These are phyloP conservation scores for Tetrapisispora iriomotensis DNA, from an alignment of 805 yeast species.

Conservation along the genomic window DNA sequence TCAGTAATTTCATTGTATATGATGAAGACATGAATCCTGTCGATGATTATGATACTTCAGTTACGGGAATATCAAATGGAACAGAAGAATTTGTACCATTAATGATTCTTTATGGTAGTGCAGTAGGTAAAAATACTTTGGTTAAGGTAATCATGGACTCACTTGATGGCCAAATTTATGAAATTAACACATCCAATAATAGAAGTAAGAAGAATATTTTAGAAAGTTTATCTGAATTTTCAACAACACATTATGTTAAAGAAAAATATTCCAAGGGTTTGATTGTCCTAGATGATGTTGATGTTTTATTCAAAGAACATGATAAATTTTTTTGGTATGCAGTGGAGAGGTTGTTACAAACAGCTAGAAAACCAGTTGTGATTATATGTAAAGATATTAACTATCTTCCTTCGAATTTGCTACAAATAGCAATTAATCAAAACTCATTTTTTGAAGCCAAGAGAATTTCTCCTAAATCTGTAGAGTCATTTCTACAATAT, in stretches of 20 bases:
- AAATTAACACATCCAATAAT: conserved; percentile 64
- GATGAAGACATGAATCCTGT: conserved; percentile 14
- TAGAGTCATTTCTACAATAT: conserved; percentile 31
- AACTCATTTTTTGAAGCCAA: conserved; percentile 31
- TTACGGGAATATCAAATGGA: conserved; percentile 3
- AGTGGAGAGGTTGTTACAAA: conserved; percentile 48
- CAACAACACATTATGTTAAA: conserved; percentile 76
- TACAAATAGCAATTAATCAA: conserved; percentile 37
- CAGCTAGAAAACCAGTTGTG: conserved; percentile 60
- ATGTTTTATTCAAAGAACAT: conserved; percentile 59
- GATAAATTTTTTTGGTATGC: conserved; percentile 79
- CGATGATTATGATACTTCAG: conserved; percentile 1
- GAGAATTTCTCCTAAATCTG: conserved; percentile 12
- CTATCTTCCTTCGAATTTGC: conserved; percentile 39
- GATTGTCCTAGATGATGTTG: conserved; percentile 79
- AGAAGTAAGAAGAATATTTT: conserved; percentile 65
- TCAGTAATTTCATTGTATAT: conserved; percentile 29
- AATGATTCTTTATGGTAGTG: conserved; percentile 58
- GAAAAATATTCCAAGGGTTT: conserved; percentile 43
- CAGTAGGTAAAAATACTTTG: conserved; percentile 71
- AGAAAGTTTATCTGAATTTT: conserved; percentile 59
- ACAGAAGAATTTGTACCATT: conserved; percentile 44
- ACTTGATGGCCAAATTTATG: conserved; percentile 64
- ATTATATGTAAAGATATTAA: conserved; percentile 48
- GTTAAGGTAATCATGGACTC: conserved; percentile 58